Evolutionary conservation across 257 asterid species (phyloP).

Genomic region (Knoxia roxburghii): DNA sequence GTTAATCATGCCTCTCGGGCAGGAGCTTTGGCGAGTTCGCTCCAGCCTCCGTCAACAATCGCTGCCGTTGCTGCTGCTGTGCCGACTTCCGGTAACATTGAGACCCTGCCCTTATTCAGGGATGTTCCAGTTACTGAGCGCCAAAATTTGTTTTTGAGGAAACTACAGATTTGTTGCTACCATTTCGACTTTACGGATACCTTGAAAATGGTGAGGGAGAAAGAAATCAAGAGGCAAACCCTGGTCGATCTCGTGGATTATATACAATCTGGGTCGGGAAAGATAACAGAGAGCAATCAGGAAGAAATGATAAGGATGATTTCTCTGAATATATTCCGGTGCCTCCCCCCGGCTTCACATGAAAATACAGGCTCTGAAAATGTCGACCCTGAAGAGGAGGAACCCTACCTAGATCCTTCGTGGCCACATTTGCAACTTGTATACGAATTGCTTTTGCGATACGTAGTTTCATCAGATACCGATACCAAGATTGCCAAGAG

Average conservation of each 20-base stretch:
- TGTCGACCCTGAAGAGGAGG: conserved; percentile 64
- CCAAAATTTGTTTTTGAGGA: conserved; percentile 48
- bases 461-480: conserved; percentile 61
- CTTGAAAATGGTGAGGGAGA: conserved; percentile 50
- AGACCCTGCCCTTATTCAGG: conserved; percentile 52
- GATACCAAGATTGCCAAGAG: conserved; percentile 68
- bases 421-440: conserved; percentile 80
- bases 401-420: conserved; percentile 56
- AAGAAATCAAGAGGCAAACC: conserved; percentile 65
- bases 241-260: conserved; percentile 66
- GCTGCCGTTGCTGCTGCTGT: conserved; percentile 17
- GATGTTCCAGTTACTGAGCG: conserved; percentile 58
- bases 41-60: conserved; percentile 14
- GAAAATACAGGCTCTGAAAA: conserved; percentile 55
- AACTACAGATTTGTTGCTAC: conserved; percentile 55
- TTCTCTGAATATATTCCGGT: conserved; percentile 57
- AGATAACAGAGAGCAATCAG: conserved; percentile 53
- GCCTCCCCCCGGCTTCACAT: conserved; percentile 56
- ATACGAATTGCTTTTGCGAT: conserved; percentile 64
- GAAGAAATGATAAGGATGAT: conserved; percentile 74
- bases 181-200: conserved; percentile 53
- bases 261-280: conserved; percentile 51
- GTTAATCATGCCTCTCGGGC: conserved; percentile 45
- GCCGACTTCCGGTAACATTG: conserved; percentile 39
- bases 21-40: conserved; percentile 20